phyloP scores from a whole-genome alignment of 1,139 yeast genomes.

The Hyphopichia wangnamkhiaoensis region DNA sequence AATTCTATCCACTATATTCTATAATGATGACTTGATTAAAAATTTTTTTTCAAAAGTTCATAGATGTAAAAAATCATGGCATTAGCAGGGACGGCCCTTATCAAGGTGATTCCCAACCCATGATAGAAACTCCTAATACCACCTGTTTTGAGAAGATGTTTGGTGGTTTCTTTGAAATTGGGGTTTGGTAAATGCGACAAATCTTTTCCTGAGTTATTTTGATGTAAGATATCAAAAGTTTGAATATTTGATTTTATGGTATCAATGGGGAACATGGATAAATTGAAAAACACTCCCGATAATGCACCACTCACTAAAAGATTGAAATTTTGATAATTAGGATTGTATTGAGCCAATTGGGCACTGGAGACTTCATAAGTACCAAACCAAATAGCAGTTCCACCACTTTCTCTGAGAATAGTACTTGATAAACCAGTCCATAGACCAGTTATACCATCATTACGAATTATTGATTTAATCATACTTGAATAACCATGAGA shows the following conservation, averaged over 20 bases:
- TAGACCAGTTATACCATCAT: constrained; percentile 55
- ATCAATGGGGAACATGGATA: constrained; percentile 84
- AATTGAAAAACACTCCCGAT: constrained; percentile 83
- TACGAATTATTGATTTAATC: constrained; percentile 41
- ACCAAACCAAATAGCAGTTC: constrained; percentile 95
- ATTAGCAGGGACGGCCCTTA: constrained; percentile 86
- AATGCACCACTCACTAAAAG: constrained; percentile 75
- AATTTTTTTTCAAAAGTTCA: constrained; percentile 58
- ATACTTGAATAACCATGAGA: constrained; percentile 26
- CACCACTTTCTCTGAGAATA: constrained; percentile 77
- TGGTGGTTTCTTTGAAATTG: constrained; percentile 31
- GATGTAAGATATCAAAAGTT: constrained; percentile 45
- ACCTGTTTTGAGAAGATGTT: constrained; percentile 43
- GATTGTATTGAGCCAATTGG: constrained; percentile 20
- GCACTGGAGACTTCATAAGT: constrained; percentile 65
- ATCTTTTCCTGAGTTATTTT: constrained; percentile 5
- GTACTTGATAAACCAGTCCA: constrained; percentile 94
- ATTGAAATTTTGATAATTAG: constrained; percentile 46
- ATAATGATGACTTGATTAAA: too few relatives aligned
- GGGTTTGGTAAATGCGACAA: constrained; percentile 16
- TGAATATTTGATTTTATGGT: constrained; percentile 88
- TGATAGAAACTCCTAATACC: constrained; percentile 74
- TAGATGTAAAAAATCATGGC: constrained; percentile 83
- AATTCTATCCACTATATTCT: not conserved
- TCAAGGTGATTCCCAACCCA: constrained; percentile 81